These are phyloP conservation scores for Huntiella omanensis DNA, from an alignment of 2,329 filamentous ascomycete species.

Conservation along the genomic window DNA sequence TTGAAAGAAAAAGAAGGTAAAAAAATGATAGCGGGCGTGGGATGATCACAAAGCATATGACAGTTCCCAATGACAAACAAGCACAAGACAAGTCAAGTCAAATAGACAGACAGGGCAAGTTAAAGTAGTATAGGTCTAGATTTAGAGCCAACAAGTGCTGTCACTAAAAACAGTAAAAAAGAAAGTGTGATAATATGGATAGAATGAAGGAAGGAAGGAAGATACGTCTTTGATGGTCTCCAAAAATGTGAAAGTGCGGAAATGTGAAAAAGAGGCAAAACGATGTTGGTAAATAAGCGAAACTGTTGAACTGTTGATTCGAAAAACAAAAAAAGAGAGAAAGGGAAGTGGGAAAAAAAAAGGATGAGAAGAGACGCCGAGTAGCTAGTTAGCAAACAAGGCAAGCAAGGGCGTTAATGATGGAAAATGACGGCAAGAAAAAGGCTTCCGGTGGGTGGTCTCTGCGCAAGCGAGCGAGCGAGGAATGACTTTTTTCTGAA, in stretches of 20 bases:
- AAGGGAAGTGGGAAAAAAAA: background rate
- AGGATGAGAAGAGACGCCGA: background rate
- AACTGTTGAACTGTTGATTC: background rate
- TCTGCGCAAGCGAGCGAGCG: too few species aligned
- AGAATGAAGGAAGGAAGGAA: background rate
- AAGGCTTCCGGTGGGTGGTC: background rate
- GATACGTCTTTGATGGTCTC: too few species aligned
- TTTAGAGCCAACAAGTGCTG: background rate
- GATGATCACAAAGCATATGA: constrained; percentile 1
- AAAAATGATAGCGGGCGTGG: background rate
- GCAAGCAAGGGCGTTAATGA: constrained; percentile 1
- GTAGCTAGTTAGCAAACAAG: background rate
- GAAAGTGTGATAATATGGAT: background rate
- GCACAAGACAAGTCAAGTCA: background rate
- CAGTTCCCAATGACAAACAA: background rate
- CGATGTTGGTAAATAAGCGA: background rate
- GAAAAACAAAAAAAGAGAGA: too few species aligned
- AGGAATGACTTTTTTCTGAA: too few species aligned
- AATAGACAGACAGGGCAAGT: background rate
- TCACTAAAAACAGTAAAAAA: background rate
- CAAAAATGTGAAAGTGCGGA: too few species aligned
- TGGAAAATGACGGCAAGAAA: background rate
- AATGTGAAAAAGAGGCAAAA: background rate
- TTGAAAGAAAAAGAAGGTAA: constrained; percentile 1
- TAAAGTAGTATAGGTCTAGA: background rate